phyloP scores from a whole-genome alignment of 1,284 basidiomycete species.

The Sporisorium graminicola region DNA sequence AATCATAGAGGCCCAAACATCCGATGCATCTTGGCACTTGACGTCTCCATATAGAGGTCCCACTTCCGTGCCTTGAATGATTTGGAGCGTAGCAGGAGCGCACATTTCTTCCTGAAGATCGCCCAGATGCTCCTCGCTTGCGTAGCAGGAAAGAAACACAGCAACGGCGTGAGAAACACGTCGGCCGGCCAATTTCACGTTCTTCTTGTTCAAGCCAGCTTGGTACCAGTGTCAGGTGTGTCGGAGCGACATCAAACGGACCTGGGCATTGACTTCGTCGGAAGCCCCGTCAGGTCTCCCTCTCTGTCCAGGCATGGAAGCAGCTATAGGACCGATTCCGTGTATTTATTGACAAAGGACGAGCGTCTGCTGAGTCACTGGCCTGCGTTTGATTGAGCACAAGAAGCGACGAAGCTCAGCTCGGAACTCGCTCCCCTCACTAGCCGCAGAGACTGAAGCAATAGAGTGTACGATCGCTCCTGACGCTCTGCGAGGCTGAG shows the following conservation, averaged over 20 bases:
- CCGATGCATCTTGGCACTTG: conserved; percentile 22
- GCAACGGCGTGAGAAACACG: neutral
- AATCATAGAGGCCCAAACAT: conserved; percentile 16
- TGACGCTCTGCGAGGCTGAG: neutral
- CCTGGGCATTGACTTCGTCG: neutral
- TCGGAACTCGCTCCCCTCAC: neutral
- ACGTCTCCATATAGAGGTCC: conserved; percentile 5
- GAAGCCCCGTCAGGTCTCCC: neutral
- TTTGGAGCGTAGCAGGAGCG: neutral
- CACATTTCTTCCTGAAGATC: conserved; percentile 16
- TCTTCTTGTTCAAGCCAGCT: neutral
- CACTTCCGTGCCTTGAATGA: neutral
- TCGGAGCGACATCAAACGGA: too few species aligned
- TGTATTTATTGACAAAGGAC: neutral
- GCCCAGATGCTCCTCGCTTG: conserved; percentile 14
- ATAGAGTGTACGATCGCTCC: neutral
- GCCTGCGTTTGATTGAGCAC: neutral
- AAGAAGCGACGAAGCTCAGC: neutral
- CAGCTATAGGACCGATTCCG: neutral
- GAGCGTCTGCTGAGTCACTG: neutral
- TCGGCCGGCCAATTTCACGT: conserved; percentile 20
- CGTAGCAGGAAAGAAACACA: neutral
- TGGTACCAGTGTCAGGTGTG: neutral
- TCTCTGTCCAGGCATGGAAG: neutral
- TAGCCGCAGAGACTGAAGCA: too few species aligned